Conservation (phyloP, 2,329 filamentous ascomycete species). For the Tolypocladium nubicola region DNA sequence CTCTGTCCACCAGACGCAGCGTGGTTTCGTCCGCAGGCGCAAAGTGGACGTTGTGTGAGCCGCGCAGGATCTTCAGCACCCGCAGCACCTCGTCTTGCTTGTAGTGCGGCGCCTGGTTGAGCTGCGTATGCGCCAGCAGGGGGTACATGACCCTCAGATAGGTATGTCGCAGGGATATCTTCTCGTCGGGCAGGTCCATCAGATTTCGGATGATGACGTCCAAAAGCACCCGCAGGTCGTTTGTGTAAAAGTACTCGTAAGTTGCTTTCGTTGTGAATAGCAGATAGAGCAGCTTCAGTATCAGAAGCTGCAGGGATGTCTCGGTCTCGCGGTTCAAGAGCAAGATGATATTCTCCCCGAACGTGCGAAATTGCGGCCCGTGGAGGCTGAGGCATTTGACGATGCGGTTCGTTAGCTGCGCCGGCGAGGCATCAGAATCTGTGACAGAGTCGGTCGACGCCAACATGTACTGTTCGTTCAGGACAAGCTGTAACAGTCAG, state of each 20-base stretch:
- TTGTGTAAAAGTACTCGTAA: conserved; percentile 97
- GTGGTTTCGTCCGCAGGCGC: conserved; percentile 75
- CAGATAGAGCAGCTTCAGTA: conserved; percentile 88
- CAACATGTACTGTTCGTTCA: conserved; percentile 99
- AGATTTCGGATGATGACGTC: conserved; percentile 96
- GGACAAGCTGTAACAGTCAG: conserved; percentile 55
- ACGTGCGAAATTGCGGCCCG: conserved; percentile 77
- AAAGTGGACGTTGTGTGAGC: conserved; percentile 61
- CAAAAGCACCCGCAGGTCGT: conserved; percentile 85
- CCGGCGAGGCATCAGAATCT: conserved; percentile 23
- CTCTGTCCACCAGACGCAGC: conserved; percentile 64
- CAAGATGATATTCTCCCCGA: conserved; percentile 94
- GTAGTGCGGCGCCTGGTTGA: conserved; percentile 79
- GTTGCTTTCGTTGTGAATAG: conserved; percentile 87
- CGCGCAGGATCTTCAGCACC: conserved; percentile 59
- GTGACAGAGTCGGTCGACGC: conserved; percentile 43
- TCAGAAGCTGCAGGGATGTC: conserved; percentile 88
- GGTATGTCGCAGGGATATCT: conserved; percentile 69
- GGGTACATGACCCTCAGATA: conserved; percentile 91
- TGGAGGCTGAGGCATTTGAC: conserved; percentile 81
- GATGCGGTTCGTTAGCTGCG: conserved; percentile 76
- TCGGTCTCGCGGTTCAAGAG: conserved; percentile 91
- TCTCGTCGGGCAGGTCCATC: conserved; percentile 86
- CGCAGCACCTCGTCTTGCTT: conserved; percentile 77
- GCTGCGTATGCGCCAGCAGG: conserved; percentile 81